These are phyloP conservation scores for Chiua virens DNA, from an alignment of 768 basidiomycete species.

Conservation along the genomic window DNA sequence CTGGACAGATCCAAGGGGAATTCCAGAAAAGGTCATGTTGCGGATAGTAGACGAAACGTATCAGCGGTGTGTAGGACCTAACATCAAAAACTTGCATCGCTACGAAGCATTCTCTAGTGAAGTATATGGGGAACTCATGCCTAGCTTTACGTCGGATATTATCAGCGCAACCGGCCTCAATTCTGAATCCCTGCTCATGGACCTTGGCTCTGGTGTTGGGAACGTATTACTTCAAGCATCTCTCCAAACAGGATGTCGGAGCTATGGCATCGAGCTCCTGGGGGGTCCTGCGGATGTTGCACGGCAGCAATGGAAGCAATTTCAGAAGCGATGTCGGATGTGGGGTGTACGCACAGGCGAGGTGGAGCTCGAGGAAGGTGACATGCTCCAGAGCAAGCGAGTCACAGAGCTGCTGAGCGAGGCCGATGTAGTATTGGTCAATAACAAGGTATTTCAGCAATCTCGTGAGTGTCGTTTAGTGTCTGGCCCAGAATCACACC, in stretches of 20 bases:
- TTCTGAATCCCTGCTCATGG: constrained; percentile 67
- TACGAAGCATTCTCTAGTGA: constrained; percentile 84
- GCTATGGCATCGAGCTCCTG: constrained; percentile 82
- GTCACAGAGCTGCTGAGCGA: constrained; percentile 69
- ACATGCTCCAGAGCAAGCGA: constrained; percentile 72
- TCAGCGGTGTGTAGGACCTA: constrained; percentile 89
- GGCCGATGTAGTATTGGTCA: constrained; percentile 91
- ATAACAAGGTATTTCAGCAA: constrained; percentile 82
- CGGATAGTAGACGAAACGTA: constrained; percentile 90
- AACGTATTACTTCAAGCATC: constrained; percentile 83
- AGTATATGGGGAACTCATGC: constrained; percentile 90
- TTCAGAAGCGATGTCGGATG: constrained; percentile 77
- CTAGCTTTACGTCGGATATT: constrained; percentile 61
- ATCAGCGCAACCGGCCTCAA: constrained; percentile 50
- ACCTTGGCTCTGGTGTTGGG: constrained; percentile 84
- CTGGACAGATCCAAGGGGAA: constrained; percentile 46
- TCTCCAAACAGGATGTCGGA: constrained; percentile 73
- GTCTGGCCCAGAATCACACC: not conserved
- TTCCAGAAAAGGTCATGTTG: constrained; percentile 67
- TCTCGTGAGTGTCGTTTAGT: constrained; percentile 51
- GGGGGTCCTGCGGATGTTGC: constrained; percentile 81
- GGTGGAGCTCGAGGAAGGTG: constrained; percentile 78
- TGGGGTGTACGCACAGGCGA: constrained; percentile 83
- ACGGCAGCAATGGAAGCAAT: constrained; percentile 68
- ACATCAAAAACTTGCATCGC: constrained; percentile 73